Percentiles rank a stretch among this genome's conserved stretches.
These are phyloP conservation scores for Globisporangium irregulare DNA, from an alignment of 352 stramenopile genomes.

Conservation along the genomic window DNA sequence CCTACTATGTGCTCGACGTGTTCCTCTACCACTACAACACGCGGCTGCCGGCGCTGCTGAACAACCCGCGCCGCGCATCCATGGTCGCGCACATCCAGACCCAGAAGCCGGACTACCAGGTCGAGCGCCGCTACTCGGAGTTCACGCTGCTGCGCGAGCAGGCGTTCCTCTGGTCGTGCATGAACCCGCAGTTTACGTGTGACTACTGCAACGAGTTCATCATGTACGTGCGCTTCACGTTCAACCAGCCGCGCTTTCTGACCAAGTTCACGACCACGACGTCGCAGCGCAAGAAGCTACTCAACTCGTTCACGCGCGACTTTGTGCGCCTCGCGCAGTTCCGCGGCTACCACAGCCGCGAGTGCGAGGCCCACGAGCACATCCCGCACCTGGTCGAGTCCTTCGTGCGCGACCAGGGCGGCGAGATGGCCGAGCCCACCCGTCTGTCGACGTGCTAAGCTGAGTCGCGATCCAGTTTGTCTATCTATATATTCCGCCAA, in stretches of 20 bases:
- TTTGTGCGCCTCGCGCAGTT: conserved; percentile 48
- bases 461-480: background rate
- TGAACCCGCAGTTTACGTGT: conserved; percentile 7
- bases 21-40: conserved; percentile 13
- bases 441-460: conserved; percentile 5
- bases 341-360: conserved; percentile 32
- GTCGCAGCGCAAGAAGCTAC: conserved; percentile 47
- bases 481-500: background rate
- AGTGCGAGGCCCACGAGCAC: conserved; percentile 45
- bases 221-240: conserved; percentile 27
- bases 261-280: conserved; percentile 32
- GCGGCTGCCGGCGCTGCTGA: conserved; percentile 7
- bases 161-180: background rate
- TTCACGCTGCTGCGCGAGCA: conserved; percentile 9
- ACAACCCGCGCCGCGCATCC: conserved; percentile 1
- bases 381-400: conserved; percentile 45
- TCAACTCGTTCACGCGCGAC: conserved; percentile 46
- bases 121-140: conserved; percentile 12
- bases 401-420: conserved; percentile 25
- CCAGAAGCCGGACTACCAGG: conserved; percentile 9
- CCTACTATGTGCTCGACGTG: conserved; percentile 17
- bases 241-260: conserved; percentile 42
- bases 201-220: conserved; percentile 14
- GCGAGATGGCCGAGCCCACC: background rate
- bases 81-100: background rate